Evolutionary conservation across 208 protist genomes (phyloP).

Genomic region (Trypanosoma conorhini): DNA sequence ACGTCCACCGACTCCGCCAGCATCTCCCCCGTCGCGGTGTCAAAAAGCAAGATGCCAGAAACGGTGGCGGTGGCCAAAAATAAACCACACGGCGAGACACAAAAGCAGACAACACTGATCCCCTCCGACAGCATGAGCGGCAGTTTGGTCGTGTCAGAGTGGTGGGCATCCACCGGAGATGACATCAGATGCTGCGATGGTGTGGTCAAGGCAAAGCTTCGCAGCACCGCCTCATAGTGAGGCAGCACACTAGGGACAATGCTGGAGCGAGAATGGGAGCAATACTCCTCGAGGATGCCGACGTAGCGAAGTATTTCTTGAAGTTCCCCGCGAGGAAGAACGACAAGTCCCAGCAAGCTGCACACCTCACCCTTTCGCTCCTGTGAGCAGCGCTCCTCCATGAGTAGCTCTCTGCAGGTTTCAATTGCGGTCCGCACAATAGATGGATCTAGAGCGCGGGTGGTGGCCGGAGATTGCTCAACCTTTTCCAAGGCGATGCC

Average conservation of each 20-base stretch:
- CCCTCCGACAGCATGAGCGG: conserved; percentile 63
- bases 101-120: conserved; percentile 64
- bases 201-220: conserved; percentile 44
- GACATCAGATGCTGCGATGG: conserved; percentile 35
- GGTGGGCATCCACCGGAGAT: conserved; percentile 73
- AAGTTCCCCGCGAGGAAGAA: conserved; percentile 52
- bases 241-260: conserved; percentile 39
- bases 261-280: conserved; percentile 12
- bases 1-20: conserved; percentile 37
- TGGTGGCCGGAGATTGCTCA: conserved; percentile 27
- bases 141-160: conserved; percentile 48
- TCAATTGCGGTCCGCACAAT: conserved; percentile 34
- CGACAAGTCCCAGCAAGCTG: conserved; percentile 59
- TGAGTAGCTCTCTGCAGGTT: conserved; percentile 28
- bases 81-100: conserved; percentile 62
- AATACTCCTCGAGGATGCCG: conserved; percentile 54
- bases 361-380: conserved; percentile 39
- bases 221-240: conserved; percentile 44
- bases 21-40: conserved; percentile 39
- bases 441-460: conserved; percentile 24
- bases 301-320: conserved; percentile 67
- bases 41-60: conserved; percentile 45
- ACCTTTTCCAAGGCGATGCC: conserved; percentile 10
- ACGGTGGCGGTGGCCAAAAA: conserved; percentile 57
- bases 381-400: conserved; percentile 25